Conservation (phyloP, 768 basidiomycete species). For the Boletus rubescentipes region DNA sequence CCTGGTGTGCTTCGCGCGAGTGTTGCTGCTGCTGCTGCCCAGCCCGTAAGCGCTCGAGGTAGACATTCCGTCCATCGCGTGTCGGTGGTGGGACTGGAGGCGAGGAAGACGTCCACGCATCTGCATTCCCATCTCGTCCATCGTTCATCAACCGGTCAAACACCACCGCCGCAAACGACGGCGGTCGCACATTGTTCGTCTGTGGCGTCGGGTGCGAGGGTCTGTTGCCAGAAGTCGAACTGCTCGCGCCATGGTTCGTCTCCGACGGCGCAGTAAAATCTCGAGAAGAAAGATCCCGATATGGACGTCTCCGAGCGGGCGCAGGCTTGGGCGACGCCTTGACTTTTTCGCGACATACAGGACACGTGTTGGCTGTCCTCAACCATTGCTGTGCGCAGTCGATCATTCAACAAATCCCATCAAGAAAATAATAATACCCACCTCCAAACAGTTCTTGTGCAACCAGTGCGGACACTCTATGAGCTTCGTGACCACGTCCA, state of each 20-base stretch:
- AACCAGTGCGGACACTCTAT: slow-evolving; percentile 78
- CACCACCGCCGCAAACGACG: slow-evolving; percentile 17
- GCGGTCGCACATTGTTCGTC: slow-evolving; percentile 14
- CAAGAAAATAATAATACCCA: slow-evolving; percentile 30
- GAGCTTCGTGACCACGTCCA: slow-evolving; percentile 65
- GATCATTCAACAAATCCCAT: slow-evolving; percentile 1
- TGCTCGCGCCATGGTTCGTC: slow-evolving; percentile 6
- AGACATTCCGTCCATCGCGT: slow-evolving; percentile 6
- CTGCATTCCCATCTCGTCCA: slow-evolving; percentile 3
- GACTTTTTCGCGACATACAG: slow-evolving; percentile 73
- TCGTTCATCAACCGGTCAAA: slow-evolving; percentile 23
- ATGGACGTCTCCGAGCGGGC: slow-evolving; percentile 20
- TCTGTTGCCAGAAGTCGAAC: slow-evolving; percentile 1
- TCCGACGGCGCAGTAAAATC: slow-evolving; percentile 2
- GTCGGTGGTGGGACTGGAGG: neutral
- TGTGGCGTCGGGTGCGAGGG: slow-evolving; percentile 4
- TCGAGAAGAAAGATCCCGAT: slow-evolving; percentile 4
- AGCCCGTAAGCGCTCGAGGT: slow-evolving; percentile 17
- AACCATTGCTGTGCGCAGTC: slow-evolving; percentile 68
- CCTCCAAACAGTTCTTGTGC: slow-evolving; percentile 74
- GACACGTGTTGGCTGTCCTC: slow-evolving; percentile 71
- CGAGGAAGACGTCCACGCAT: slow-evolving; percentile 5
- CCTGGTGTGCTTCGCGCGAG: slow-evolving; percentile 1
- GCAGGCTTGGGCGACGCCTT: slow-evolving; percentile 24
- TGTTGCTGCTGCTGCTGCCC: slow-evolving; percentile 16